A percentile compares a stretch with the other conserved stretches of the same genome.
Conservation (phyloP, 495 filamentous ascomycete species). For the Neurospora sp. region DNA sequence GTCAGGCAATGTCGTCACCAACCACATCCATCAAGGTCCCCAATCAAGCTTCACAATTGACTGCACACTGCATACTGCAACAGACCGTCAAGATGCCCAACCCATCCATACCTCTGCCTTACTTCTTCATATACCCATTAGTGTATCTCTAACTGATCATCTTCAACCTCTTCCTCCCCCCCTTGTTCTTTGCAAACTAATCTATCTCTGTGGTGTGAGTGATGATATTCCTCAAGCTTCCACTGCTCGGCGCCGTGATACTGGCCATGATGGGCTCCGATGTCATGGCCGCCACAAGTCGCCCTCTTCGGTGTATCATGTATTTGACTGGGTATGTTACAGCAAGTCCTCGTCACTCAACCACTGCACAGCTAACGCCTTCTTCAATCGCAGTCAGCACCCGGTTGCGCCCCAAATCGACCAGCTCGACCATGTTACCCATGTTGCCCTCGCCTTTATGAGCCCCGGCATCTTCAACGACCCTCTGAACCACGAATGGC, state of each 20-base stretch:
- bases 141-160: not conserved
- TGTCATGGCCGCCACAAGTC: conserved; percentile 5
- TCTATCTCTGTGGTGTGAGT: not conserved
- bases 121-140: not conserved
- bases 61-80: not conserved
- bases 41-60: not conserved
- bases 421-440: conserved; percentile 41
- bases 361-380: not conserved
- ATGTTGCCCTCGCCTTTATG: conserved; percentile 64
- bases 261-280: conserved; percentile 1
- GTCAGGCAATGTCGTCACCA: not conserved
- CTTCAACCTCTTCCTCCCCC: not conserved
- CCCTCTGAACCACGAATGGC: conserved; percentile 36
- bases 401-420: conserved; percentile 36
- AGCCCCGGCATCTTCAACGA: conserved; percentile 49
- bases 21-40: not conserved
- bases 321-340: conserved; percentile 46
- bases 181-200: not conserved
- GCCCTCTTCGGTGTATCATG: conserved; percentile 41
- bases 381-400: conserved; percentile 35
- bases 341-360: not conserved
- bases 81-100: not conserved
- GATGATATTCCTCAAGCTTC: not conserved
- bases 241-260: not conserved
- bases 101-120: not conserved